These are phyloP conservation scores for Emergomyces africanus DNA, from an alignment of 2,329 filamentous ascomycete species.

Conservation along the genomic window DNA sequence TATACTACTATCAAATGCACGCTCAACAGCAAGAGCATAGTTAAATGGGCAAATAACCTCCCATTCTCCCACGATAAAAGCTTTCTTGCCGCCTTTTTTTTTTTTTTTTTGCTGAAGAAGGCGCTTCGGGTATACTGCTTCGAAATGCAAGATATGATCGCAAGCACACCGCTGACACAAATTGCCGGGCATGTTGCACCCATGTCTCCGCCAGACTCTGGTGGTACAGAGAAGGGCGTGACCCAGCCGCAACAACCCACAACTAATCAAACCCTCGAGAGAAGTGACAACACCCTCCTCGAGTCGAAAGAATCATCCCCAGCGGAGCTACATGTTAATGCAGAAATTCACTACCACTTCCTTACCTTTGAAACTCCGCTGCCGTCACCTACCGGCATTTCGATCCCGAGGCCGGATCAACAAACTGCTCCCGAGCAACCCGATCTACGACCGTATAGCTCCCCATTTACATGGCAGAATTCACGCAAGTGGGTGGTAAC, in stretches of 20 bases:
- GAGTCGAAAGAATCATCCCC: not conserved
- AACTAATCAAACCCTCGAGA: not conserved
- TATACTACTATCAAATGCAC: not conserved
- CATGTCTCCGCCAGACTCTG: not conserved
- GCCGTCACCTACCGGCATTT: constrained; percentile 30
- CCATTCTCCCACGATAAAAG: not conserved
- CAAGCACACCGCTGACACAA: not conserved
- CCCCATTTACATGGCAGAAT: constrained; percentile 62
- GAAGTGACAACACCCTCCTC: not conserved
- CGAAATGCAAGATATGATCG: not conserved
- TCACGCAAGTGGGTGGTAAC: constrained; percentile 59
- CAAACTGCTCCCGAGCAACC: constrained; percentile 44
- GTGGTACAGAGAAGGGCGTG: not conserved
- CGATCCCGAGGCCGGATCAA: constrained; percentile 19
- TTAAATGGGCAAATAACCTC: not conserved
- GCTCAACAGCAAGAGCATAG: too few relatives aligned
- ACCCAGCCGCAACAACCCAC: not conserved
- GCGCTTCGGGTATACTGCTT: not conserved
- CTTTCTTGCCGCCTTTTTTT: not conserved
- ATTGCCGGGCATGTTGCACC: not conserved
- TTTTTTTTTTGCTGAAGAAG: not conserved
- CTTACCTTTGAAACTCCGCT: constrained; percentile 50
- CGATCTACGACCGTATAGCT: constrained; percentile 51
- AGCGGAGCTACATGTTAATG: not conserved
- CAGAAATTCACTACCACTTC: constrained; percentile 44